A percentile compares a stretch with the other conserved stretches of the same genome.
Conservation (phyloP, 2,329 filamentous ascomycete species). For the Aureobasidium sp. region DNA sequence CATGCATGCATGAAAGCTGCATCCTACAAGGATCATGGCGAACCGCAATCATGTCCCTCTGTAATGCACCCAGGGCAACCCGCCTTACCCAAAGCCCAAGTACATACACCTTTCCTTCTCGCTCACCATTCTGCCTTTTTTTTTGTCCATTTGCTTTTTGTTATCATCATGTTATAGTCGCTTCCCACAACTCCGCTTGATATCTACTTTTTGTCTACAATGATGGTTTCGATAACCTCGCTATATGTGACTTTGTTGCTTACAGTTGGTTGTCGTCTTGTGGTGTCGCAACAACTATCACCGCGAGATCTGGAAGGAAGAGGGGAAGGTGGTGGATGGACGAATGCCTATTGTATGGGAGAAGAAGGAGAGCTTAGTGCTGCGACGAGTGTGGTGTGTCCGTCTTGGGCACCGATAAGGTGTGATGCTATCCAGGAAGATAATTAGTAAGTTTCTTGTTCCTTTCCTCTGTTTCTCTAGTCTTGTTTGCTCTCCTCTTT, state of each 20-base stretch:
- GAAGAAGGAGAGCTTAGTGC: conserved; percentile 23
- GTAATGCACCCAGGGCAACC: neutral
- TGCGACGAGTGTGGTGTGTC: conserved; percentile 29
- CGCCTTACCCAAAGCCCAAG: neutral
- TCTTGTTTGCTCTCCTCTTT: too few relatives aligned
- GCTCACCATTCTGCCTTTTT: neutral
- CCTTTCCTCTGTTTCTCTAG: too few relatives aligned
- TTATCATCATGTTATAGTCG: neutral
- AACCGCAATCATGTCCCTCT: neutral
- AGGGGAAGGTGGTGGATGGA: neutral
- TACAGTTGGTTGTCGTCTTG: too few relatives aligned
- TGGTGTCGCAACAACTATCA: neutral
- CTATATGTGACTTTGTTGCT: neutral
- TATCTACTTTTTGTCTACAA: neutral
- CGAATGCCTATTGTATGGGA: conserved; percentile 4
- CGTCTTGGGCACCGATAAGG: conserved; percentile 31
- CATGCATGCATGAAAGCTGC: conserved; percentile 13
- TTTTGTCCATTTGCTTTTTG: neutral
- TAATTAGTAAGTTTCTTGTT: conserved; percentile 33
- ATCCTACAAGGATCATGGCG: neutral
- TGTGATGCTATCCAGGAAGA: conserved; percentile 37
- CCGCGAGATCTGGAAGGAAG: neutral
- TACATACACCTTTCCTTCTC: neutral
- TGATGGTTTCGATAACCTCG: neutral
- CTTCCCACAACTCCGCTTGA: neutral